Percentiles rank a stretch among this genome's conserved stretches.
phyloP scores from a whole-genome alignment of 805 yeast species.

The Saccharomycopsis amapae region DNA sequence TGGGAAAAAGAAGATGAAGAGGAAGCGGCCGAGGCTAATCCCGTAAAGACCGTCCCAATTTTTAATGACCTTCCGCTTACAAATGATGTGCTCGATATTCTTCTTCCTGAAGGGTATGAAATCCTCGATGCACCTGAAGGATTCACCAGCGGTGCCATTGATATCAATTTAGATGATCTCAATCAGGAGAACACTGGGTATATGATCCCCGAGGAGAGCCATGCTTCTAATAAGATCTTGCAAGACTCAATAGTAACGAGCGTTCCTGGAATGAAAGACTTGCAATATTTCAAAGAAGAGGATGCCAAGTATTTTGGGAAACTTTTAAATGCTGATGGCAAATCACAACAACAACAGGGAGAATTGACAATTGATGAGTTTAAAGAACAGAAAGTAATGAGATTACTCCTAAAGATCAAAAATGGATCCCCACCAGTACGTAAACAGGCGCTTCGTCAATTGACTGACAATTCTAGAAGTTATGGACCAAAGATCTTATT shows the following conservation, averaged over 20 bases:
- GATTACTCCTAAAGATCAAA: conserved; percentile 59
- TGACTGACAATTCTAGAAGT: conserved; percentile 54
- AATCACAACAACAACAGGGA: conserved; percentile 27
- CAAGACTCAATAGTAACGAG: conserved; percentile 41
- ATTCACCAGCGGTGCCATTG: neutral
- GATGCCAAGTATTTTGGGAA: conserved; percentile 69
- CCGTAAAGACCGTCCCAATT: conserved; percentile 8
- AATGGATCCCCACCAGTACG: conserved; percentile 69
- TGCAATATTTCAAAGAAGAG: conserved; percentile 61
- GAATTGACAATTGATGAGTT: conserved; percentile 44
- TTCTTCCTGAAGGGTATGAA: conserved; percentile 18
- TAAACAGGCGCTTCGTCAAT: conserved; percentile 57
- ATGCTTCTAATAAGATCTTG: conserved; percentile 26
- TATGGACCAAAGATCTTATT: conserved; percentile 69
- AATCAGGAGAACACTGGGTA: conserved; percentile 29
- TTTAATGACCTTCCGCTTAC: conserved; percentile 16
- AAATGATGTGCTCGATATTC: conserved; percentile 10
- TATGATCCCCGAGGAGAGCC: conserved; percentile 45
- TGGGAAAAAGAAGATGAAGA: neutral
- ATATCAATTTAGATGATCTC: neutral
- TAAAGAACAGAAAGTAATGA: conserved; percentile 54
- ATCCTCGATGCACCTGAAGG: conserved; percentile 18
- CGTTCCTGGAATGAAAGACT: conserved; percentile 57
- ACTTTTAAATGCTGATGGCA: conserved; percentile 38
- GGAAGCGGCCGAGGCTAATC: neutral